Conservation (phyloP, 352 stramenopile species). For the Phytopythium boreale region DNA sequence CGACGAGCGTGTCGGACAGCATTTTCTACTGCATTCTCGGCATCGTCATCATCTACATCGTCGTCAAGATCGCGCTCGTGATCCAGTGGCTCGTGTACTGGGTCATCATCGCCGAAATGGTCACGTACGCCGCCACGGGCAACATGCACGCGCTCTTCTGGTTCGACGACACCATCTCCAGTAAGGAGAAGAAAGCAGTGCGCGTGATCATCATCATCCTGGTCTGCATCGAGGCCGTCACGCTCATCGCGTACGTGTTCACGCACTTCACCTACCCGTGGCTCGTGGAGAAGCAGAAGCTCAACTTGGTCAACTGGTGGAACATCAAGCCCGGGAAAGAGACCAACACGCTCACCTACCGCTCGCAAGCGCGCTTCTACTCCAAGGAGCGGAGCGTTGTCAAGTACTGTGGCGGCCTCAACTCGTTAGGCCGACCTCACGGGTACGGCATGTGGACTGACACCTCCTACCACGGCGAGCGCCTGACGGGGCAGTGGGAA, state of each 20-base stretch:
- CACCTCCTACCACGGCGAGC: slow-evolving; percentile 68
- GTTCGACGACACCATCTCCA: slow-evolving; percentile 29
- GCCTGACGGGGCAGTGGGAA: slow-evolving; percentile 63
- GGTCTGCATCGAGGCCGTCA: slow-evolving; percentile 34
- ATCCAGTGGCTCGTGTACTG: slow-evolving; percentile 86
- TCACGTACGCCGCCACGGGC: slow-evolving; percentile 46
- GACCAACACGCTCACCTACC: slow-evolving; percentile 51
- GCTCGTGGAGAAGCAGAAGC: slow-evolving; percentile 43
- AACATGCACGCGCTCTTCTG: slow-evolving; percentile 53
- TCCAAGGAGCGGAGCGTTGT: slow-evolving; percentile 40
- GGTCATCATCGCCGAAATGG: slow-evolving; percentile 61
- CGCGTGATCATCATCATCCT: slow-evolving; percentile 33
- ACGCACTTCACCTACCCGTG: slow-evolving; percentile 67
- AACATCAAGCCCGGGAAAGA: slow-evolving; percentile 36
- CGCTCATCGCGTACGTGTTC: slow-evolving; percentile 53
- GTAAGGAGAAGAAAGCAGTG: slow-evolving; percentile 24
- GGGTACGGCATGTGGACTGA: slow-evolving; percentile 74
- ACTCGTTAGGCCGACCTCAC: slow-evolving; percentile 51
- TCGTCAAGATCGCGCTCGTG: slow-evolving; percentile 68
- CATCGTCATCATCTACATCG: slow-evolving; percentile 51
- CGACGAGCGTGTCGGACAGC: slow-evolving; percentile 27
- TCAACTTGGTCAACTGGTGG: slow-evolving; percentile 46
- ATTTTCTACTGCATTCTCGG: slow-evolving; percentile 52
- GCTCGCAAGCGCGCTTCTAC: slow-evolving; percentile 44
- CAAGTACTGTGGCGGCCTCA: slow-evolving; percentile 64